Evolutionary conservation across 352 stramenopile genomes (phyloP).

Genomic region (Phytophthora aleatoria): DNA sequence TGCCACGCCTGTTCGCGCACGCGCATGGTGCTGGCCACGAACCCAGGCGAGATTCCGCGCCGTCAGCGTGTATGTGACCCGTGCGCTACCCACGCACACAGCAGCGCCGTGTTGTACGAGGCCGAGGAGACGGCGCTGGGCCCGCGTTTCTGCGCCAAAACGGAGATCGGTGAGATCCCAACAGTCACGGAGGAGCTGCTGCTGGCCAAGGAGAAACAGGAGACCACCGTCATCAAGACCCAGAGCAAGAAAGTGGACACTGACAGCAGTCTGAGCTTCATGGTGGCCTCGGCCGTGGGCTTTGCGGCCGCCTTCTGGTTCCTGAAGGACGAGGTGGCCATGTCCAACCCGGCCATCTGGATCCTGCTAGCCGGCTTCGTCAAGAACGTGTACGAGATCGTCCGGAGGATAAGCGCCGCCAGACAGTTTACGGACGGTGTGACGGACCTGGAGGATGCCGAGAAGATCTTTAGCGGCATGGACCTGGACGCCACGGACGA

Average conservation of each 20-base stretch:
- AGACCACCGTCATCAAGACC: background rate
- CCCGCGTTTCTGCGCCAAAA: conserved; percentile 37
- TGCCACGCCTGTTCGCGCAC: conserved; percentile 81
- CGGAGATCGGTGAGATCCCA: conserved; percentile 30
- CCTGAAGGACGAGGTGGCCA: conserved; percentile 76
- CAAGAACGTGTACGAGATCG: conserved; percentile 76
- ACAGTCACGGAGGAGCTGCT: conserved; percentile 34
- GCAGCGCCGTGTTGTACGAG: conserved; percentile 68
- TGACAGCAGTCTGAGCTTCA: conserved; percentile 50
- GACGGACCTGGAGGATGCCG: conserved; percentile 35
- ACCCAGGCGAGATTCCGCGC: conserved; percentile 62
- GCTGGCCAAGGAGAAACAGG: conserved; percentile 11
- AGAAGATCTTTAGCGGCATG: conserved; percentile 49
- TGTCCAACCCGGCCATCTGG: conserved; percentile 76
- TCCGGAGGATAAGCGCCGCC: conserved; percentile 30
- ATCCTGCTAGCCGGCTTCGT: conserved; percentile 71
- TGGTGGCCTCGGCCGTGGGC: conserved; percentile 62
- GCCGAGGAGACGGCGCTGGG: conserved; percentile 42
- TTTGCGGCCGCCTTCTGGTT: conserved; percentile 80
- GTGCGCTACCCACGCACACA: conserved; percentile 65
- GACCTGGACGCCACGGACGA: conserved; percentile 32
- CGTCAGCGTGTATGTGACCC: conserved; percentile 79
- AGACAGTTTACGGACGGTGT: conserved; percentile 31
- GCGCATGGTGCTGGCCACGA: conserved; percentile 79
- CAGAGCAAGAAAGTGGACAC: conserved; percentile 5